Base-by-base conservation (phyloP, 192 early-diverging fungal species). In the Umbelopsis isabellina region DNA sequence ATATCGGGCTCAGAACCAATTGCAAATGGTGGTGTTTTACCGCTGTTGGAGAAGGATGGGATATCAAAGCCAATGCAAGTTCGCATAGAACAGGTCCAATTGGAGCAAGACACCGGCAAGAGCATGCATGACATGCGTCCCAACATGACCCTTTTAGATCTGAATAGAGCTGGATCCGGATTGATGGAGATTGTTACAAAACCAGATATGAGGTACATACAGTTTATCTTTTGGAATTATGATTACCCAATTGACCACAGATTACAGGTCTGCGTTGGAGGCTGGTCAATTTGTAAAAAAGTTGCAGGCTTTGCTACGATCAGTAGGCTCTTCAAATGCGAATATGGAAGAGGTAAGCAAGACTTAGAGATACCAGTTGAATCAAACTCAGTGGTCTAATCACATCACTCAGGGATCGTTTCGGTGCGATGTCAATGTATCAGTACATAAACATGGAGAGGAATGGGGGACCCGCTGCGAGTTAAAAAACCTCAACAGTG, bases 71-170 rank as follows among this genome's bases (percentile, higher is more conserved):
- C 80, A 18, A 71, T 81, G 10, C 47, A 68, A 3, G 83, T 96
- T 4, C 76, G 86, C 7, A 93, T 98, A 37, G 83, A 90, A 51
- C 95, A 98, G 76, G 48, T 98, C 21, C 96, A 98, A 74, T 69
- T 98, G 23, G 96, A 98, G 73, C 93, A 95, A 77, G 95, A 97
- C 73, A 96, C 95, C 12, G 94, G 92, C 12, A 97, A 97, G 73
- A 91, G 87, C 37, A 74, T 92, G 3, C 87, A 90, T 72, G 88
- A 84, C 27, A 75, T 85, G 37, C 70, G 74, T 30, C 86, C 87
- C 7, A 88, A 86, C 46, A 72, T 84, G n/a, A 89, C 86, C 0
- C 82, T 92, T 12, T 81, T 92, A 12, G 96, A 98, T 66, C 77
- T 95, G 41, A 98, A 98, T 75, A 82, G 96, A 46, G 92, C 93